phyloP scores from a whole-genome alignment of 768 basidiomycete species.

The Termitomyces sp. region DNA sequence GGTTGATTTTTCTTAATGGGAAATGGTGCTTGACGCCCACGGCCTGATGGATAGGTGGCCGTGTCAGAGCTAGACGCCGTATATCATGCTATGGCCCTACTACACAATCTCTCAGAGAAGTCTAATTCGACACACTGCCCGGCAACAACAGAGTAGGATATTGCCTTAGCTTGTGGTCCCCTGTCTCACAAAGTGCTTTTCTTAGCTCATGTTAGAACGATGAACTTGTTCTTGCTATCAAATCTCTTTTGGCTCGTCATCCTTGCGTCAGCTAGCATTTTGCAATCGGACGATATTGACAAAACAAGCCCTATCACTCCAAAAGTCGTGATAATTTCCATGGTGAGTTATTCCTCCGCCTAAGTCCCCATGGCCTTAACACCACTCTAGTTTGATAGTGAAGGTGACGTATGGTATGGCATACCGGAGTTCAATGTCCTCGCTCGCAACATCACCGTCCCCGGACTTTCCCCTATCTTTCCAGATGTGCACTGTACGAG shows the following conservation, averaged over 20 bases:
- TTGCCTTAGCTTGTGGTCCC: background rate
- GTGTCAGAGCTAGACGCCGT: background rate
- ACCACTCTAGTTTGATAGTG: background rate
- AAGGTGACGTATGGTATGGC: constrained; percentile 7
- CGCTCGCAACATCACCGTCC: constrained; percentile 7
- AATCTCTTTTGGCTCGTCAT: constrained; percentile 8
- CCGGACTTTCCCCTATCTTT: constrained; percentile 8
- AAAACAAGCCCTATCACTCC: constrained; percentile 1
- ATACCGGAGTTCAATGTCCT: constrained; percentile 9
- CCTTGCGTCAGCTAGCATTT: constrained; percentile 2
- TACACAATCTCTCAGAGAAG: constrained; percentile 2
- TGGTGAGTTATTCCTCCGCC: background rate
- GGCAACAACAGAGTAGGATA: constrained; percentile 4
- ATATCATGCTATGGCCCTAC: constrained; percentile 8
- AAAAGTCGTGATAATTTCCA: constrained; percentile 11
- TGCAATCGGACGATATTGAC: background rate
- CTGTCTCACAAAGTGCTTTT: background rate
- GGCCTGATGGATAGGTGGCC: background rate
- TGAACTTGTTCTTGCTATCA: constrained; percentile 6
- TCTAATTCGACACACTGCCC: background rate
- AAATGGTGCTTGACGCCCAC: constrained; percentile 2
- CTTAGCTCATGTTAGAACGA: constrained; percentile 2
- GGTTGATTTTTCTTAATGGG: background rate
- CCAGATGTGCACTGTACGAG: constrained; percentile 7
- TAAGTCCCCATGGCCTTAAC: background rate